Percentiles rank a stretch among this genome's conserved stretches.
These are phyloP conservation scores for Alectoria sarmentosa DNA, from an alignment of 495 filamentous ascomycete species.

Conservation along the genomic window DNA sequence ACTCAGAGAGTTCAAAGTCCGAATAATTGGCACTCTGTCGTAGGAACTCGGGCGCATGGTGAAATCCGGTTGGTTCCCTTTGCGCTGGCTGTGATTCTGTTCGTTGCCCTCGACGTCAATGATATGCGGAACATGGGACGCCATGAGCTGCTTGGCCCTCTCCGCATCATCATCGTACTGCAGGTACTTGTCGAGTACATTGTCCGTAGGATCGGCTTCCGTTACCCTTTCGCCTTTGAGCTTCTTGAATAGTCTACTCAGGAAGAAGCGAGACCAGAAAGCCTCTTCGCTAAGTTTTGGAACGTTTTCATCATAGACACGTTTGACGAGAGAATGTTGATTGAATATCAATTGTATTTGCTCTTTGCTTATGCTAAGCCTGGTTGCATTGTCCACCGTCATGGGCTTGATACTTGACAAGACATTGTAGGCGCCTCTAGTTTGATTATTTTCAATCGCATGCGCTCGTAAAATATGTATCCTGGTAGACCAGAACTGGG, in stretches of 20 bases:
- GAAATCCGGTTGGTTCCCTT: constrained; percentile 76
- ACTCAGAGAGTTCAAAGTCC: constrained; percentile 76
- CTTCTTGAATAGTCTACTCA: constrained; percentile 81
- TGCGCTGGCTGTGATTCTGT: constrained; percentile 68
- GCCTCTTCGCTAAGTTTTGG: constrained; percentile 70
- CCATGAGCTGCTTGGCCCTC: constrained; percentile 41
- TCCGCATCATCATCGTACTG: constrained; percentile 51
- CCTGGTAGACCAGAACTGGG: constrained; percentile 89
- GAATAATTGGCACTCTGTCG: constrained; percentile 72
- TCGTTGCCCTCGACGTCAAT: constrained; percentile 93
- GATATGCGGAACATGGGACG: constrained; percentile 69
- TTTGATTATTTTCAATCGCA: constrained; percentile 81
- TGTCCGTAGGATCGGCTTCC: constrained; percentile 64
- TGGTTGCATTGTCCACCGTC: constrained; percentile 65
- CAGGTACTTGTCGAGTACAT: constrained; percentile 77
- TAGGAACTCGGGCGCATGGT: constrained; percentile 70
- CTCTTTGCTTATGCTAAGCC: constrained; percentile 81
- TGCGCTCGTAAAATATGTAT: constrained; percentile 79
- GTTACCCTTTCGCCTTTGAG: constrained; percentile 79
- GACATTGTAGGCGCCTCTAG: constrained; percentile 83
- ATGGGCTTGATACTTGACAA: constrained; percentile 81
- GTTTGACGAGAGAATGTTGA: constrained; percentile 85
- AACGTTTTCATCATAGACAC: constrained; percentile 88
- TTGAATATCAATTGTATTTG: constrained; percentile 88
- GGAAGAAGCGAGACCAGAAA: constrained; percentile 92